These are phyloP conservation scores for Stellera chamaejasme DNA, from an alignment of 345 rosid species.

Conservation along the genomic window DNA sequence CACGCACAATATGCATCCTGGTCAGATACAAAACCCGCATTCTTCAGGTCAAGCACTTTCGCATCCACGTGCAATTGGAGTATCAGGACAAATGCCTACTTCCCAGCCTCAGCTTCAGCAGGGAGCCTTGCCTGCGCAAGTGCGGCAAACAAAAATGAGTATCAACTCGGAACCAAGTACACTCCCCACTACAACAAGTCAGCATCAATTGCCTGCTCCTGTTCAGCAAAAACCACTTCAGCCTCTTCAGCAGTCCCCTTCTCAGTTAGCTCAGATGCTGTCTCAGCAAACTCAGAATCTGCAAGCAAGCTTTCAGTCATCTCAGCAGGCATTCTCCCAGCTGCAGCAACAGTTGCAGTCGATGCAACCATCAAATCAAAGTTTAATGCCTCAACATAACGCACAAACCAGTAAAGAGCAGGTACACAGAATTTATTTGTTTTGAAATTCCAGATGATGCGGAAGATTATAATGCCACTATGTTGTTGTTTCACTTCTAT, in stretches of 20 bases:
- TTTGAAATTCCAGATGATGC: background rate
- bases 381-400: constrained; percentile 39
- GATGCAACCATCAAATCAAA: constrained; percentile 80
- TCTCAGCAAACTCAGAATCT: constrained; percentile 84
- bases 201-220: constrained; percentile 39
- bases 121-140: constrained; percentile 31
- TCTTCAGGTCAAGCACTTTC: constrained; percentile 35
- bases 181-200: constrained; percentile 38
- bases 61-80: constrained; percentile 36
- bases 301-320: constrained; percentile 87
- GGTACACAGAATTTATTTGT: constrained; percentile 29
- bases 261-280: constrained; percentile 84
- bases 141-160: constrained; percentile 39
- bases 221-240: constrained; percentile 52
- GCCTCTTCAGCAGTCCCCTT: constrained; percentile 80
- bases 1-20: constrained; percentile 22
- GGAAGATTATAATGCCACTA: background rate
- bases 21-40: constrained; percentile 26
- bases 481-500: background rate
- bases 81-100: constrained; percentile 39
- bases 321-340: constrained; percentile 93
- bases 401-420: constrained; percentile 56
- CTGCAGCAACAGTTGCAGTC: constrained; percentile 85
- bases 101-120: constrained; percentile 53
- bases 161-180: constrained; percentile 37